Percentiles rank a stretch among this genome's conserved stretches.
Evolutionary conservation across 1,284 basidiomycete species (phyloP).

Genomic region (Tetrapyrgos nigripes): DNA sequence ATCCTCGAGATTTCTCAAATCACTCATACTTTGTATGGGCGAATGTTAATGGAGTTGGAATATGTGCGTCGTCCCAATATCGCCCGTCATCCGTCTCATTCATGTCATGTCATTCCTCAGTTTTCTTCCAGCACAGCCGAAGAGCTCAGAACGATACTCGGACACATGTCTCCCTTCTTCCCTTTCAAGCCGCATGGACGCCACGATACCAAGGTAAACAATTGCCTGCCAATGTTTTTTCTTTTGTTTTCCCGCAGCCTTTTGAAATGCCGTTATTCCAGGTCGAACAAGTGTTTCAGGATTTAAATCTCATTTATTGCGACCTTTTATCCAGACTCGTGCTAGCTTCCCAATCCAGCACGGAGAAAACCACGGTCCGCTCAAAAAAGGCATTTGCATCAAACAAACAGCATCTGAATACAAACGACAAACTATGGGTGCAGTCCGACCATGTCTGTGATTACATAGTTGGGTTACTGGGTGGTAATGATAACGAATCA

Average conservation of each 20-base stretch:
- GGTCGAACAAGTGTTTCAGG: conserved; percentile 68
- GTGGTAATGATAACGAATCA: conserved; percentile 49
- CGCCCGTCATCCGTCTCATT: not conserved
- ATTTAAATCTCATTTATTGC: conserved; percentile 78
- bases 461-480: conserved; percentile 76
- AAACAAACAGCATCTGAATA: not conserved
- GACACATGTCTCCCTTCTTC: conserved; percentile 84
- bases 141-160: conserved; percentile 65
- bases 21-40: conserved; percentile 69
- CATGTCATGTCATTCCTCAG: not conserved
- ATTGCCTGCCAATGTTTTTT: too few relatives aligned
- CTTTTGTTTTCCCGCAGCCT: conserved; percentile 7
- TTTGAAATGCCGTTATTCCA: conserved; percentile 32
- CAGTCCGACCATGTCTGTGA: conserved; percentile 65
- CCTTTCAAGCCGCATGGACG: conserved; percentile 64
- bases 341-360: conserved; percentile 45
- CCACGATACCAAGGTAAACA: conserved; percentile 63
- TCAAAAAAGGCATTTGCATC: conserved; percentile 1
- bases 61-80: not conserved
- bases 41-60: conserved; percentile 50
- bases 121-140: conserved; percentile 22
- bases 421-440: conserved; percentile 29
- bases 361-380: conserved; percentile 8
- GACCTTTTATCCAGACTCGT: conserved; percentile 73
- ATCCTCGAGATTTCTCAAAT: conserved; percentile 70